Percentiles rank a stretch among this genome's conserved stretches.
These are phyloP conservation scores for Silene coronaria DNA, from an alignment of 179 eudicot species.

Conservation along the genomic window DNA sequence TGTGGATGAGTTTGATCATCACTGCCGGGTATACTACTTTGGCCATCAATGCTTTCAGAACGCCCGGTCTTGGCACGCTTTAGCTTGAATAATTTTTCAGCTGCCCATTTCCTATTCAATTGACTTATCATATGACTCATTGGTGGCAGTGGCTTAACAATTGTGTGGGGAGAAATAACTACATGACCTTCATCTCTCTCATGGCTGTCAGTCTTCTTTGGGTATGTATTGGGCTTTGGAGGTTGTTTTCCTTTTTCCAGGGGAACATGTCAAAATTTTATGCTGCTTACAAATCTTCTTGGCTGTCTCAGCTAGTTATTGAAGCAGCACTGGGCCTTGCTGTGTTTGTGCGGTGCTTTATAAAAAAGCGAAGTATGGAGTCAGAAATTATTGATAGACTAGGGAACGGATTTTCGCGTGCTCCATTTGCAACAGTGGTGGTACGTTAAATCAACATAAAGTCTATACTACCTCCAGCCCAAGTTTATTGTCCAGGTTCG, in stretches of 20 bases:
- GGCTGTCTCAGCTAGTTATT: constrained; percentile 56
- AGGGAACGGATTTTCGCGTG: constrained; percentile 94
- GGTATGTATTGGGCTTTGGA: constrained; percentile 52
- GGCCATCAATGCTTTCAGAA: background rate
- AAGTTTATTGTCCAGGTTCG: background rate
- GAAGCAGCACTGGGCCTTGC: constrained; percentile 89
- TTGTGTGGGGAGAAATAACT: constrained; percentile 89
- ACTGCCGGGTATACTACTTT: constrained; percentile 65
- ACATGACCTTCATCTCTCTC: constrained; percentile 71
- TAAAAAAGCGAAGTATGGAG: constrained; percentile 66
- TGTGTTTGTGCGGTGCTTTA: constrained; percentile 86
- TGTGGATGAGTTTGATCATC: constrained; percentile 97
- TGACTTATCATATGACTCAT: constrained; percentile 13
- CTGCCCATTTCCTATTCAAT: constrained; percentile 2
- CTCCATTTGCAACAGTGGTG: constrained; percentile 95
- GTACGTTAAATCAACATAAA: constrained; percentile 36
- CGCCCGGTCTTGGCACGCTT: constrained; percentile 5
- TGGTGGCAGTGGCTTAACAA: constrained; percentile 91
- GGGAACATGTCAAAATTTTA: constrained; percentile 5
- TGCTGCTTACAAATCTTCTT: constrained; percentile 21
- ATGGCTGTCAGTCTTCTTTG: constrained; percentile 83
- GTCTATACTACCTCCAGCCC: constrained; percentile 3
- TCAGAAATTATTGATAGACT: constrained; percentile 75
- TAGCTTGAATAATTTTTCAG: background rate
- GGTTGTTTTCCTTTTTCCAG: background rate